Percentiles rank a stretch among this genome's conserved stretches.
Evolutionary conservation across 257 asterid species (phyloP).

Genomic region (Nicotiana tomentosiformis): DNA sequence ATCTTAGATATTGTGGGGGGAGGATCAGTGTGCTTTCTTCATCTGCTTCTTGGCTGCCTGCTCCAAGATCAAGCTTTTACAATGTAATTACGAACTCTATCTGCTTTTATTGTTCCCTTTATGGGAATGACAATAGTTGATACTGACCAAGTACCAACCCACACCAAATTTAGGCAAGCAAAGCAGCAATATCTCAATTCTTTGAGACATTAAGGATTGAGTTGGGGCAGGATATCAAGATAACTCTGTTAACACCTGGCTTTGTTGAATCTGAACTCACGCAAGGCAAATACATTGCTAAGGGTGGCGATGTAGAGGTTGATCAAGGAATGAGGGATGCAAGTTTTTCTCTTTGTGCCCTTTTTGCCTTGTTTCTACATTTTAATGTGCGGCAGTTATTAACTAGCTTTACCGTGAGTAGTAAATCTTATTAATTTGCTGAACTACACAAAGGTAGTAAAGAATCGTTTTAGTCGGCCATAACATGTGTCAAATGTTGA

Average conservation of each 20-base stretch:
- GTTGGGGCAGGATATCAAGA: constrained; percentile 47
- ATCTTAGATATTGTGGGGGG: constrained; percentile 55
- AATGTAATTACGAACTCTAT: constrained; percentile 23
- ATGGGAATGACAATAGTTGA: neutral
- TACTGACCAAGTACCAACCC: too few species aligned
- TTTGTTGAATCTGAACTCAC: constrained; percentile 68
- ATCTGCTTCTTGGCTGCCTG: constrained; percentile 73
- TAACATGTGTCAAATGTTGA: neutral
- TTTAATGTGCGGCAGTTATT: neutral
- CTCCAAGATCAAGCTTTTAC: constrained; percentile 65
- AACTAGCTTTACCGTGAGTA: neutral
- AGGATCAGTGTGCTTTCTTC: constrained; percentile 58
- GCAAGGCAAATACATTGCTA: constrained; percentile 47
- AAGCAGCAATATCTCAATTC: constrained; percentile 71
- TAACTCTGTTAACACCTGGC: constrained; percentile 64
- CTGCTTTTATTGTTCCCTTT: neutral
- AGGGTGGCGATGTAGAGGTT: constrained; percentile 39
- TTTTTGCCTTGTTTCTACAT: neutral
- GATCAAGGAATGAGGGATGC: constrained; percentile 59
- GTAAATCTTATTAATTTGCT: too few species aligned
- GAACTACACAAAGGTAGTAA: too few species aligned
- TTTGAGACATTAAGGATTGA: constrained; percentile 63
- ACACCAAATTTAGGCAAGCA: constrained; percentile 52
- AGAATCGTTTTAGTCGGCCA: too few species aligned
- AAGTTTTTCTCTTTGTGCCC: constrained; percentile 12